phyloP scores from a whole-genome alignment of 148 eudicot genomes.

The Persicaria tinctoria region DNA sequence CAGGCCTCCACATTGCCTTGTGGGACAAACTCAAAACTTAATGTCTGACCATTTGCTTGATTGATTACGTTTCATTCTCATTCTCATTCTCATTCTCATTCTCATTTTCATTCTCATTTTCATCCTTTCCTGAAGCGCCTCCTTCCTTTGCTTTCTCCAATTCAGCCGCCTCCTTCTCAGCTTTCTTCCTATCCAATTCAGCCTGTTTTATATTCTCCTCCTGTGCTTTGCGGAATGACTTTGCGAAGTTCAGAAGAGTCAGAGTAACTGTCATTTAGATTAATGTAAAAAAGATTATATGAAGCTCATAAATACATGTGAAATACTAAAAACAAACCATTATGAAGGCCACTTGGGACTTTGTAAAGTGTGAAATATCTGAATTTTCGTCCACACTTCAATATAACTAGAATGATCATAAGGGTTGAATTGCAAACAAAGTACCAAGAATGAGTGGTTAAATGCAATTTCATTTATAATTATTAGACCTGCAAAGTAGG shows the following conservation, averaged over 20 bases:
- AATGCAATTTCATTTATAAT: no score
- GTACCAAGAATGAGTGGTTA: no score
- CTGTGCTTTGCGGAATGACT: conserved; percentile 56
- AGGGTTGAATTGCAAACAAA: no score
- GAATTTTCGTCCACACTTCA: no score
- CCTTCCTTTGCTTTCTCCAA: conserved; percentile 43
- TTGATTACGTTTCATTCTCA: background rate
- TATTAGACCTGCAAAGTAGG: no score
- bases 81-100: background rate
- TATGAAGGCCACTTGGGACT: background rate
- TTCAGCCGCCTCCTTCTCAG: conserved; percentile 52
- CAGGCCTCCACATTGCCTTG: conserved; percentile 8
- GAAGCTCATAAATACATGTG: background rate
- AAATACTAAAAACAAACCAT: background rate
- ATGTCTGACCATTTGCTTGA: background rate
- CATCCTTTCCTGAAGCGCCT: background rate
- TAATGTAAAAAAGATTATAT: background rate
- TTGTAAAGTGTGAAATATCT: background rate
- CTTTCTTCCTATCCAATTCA: conserved; percentile 58
- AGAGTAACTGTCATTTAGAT: conserved; percentile 39
- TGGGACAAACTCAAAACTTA: background rate
- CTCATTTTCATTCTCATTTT: background rate
- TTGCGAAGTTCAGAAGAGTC: conserved; percentile 61
- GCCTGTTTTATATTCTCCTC: conserved; percentile 66
- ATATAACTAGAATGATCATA: no score